Base-by-base conservation (phyloP, 78 protist genomes). In the Parvularia atlantis region DNA sequence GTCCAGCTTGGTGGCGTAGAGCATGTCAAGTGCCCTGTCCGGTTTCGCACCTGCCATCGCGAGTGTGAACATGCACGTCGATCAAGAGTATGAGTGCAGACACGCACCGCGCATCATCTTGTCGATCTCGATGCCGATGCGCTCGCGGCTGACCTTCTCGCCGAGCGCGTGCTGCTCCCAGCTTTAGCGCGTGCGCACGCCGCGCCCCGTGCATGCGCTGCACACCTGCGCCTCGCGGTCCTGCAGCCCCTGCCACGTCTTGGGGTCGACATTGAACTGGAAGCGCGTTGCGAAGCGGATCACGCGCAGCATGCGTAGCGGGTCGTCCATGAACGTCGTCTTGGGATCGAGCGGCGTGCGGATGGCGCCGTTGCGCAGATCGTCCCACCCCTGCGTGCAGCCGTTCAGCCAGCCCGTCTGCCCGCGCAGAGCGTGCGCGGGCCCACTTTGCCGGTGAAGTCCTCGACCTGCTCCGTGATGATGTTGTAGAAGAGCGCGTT, bases 401-500 rank as follows among this genome's bases (percentile, higher is more conserved):
- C 3, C 28, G 28, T 57, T 57, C n/a, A n/a, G n/a, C n/a, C n/a
- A n/a, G n/a, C n/a, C n/a, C n/a, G n/a, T n/a, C n/a, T n/a, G n/a
- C n/a, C n/a, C n/a, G n/a, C n/a, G n/a, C n/a, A n/a, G 17, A 41
- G 31, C 1, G 16, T n/a, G 3, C 30, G 81, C 1, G 10, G n/a
- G n/a, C n/a, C n/a, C n/a, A n/a, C n/a, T n/a, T n/a, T 44, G 2
- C 86, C 89, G 20, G 85, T 84, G 43, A 74, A 79, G 73, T 90
- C 95, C 40, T 86, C 91, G 30, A 90, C 77, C 33, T 9, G 36
- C 50, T 75, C 73, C 36, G 69, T 70, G 71, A 73, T 62, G 22
- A 95, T 52, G 73, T 95, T 95, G 65, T 85, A 95, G 66, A 95
- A 95, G 19, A 95, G 62, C n/a, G 94, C 54, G 77, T 95, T 95